Percentiles rank a stretch among this genome's conserved stretches.
Evolutionary conservation across 2,329 filamentous ascomycete species (phyloP).

Genomic region (Pyrenophora graminea): DNA sequence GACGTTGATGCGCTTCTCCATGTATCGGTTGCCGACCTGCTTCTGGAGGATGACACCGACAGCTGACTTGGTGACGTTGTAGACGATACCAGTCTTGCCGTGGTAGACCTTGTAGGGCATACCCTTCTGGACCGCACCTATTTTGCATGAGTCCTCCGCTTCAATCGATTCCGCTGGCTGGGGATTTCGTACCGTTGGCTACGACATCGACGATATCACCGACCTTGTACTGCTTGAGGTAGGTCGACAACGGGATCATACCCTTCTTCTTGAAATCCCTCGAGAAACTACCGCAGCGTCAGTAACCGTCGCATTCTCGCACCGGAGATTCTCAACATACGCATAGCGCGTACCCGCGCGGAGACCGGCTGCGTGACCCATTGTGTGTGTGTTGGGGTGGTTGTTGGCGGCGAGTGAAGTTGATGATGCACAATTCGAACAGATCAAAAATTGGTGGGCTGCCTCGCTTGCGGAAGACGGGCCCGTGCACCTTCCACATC

Average conservation of each 20-base stretch:
- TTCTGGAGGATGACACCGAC: conserved; percentile 97
- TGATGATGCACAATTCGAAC: conserved; percentile 10
- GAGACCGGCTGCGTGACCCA: conserved; percentile 59
- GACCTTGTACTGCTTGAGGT: conserved; percentile 93
- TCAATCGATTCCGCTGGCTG: conserved; percentile 24
- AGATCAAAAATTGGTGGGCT: conserved; percentile 2
- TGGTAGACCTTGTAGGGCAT: conserved; percentile 99
- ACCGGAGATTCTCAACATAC: conserved; percentile 27
- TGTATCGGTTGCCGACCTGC: conserved; percentile 98
- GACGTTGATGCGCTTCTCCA: conserved; percentile 99
- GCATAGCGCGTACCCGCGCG: conserved; percentile 51
- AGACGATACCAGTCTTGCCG: conserved; percentile 91
- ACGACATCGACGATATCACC: conserved; percentile 99
- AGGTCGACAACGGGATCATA: conserved; percentile 90
- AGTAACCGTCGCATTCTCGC: conserved; percentile 20
- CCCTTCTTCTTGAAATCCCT: conserved; percentile 94
- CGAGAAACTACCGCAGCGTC: conserved; percentile 64
- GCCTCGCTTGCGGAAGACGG: neutral
- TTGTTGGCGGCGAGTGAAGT: conserved; percentile 21
- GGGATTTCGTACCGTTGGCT: conserved; percentile 82
- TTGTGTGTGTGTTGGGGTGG: conserved; percentile 46
- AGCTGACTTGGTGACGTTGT: conserved; percentile 98
- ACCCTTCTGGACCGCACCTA: conserved; percentile 54
- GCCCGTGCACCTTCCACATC: neutral
- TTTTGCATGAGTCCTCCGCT: conserved; percentile 25